phyloP scores from a whole-genome alignment of 1,284 basidiomycete species.

The Heterobasidion irregulare region DNA sequence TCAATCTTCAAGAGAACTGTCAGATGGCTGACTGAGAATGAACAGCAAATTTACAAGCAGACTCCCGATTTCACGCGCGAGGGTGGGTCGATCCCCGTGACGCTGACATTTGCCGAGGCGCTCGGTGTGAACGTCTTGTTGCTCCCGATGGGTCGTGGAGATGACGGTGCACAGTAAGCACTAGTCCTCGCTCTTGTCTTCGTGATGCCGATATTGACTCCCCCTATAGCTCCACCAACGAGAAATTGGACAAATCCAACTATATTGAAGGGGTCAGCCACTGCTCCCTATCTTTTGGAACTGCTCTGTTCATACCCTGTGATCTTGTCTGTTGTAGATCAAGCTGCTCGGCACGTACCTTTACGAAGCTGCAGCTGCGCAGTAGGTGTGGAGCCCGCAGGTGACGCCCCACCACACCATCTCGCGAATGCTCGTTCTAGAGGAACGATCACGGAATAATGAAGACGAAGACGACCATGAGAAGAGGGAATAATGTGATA shows the following conservation, averaged over 20 bases:
- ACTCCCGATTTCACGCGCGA: conserved; percentile 88
- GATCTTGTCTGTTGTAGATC: conserved; percentile 30
- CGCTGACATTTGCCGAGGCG: conserved; percentile 90
- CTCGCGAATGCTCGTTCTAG: no score
- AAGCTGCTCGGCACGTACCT: conserved; percentile 80
- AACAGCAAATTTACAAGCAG: conserved; percentile 69
- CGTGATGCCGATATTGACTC: neutral
- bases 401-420: neutral
- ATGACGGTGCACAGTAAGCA: conserved; percentile 87
- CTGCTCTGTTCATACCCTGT: neutral
- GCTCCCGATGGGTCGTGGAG: conserved; percentile 88
- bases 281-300: neutral
- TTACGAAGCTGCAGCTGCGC: conserved; percentile 59
- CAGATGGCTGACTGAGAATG: no score
- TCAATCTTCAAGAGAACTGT: conserved; percentile 1
- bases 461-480: neutral
- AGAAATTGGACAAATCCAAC: conserved; percentile 92
- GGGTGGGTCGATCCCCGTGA: conserved; percentile 95
- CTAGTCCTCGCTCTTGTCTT: neutral
- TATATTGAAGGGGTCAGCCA: conserved; percentile 79
- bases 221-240: conserved; percentile 74
- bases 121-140: conserved; percentile 78
- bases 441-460: no score
- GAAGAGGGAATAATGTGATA: neutral
- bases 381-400: neutral